These are phyloP conservation scores for Naganishia friedmannii DNA, from an alignment of 768 basidiomycete genomes.

Conservation along the genomic window DNA sequence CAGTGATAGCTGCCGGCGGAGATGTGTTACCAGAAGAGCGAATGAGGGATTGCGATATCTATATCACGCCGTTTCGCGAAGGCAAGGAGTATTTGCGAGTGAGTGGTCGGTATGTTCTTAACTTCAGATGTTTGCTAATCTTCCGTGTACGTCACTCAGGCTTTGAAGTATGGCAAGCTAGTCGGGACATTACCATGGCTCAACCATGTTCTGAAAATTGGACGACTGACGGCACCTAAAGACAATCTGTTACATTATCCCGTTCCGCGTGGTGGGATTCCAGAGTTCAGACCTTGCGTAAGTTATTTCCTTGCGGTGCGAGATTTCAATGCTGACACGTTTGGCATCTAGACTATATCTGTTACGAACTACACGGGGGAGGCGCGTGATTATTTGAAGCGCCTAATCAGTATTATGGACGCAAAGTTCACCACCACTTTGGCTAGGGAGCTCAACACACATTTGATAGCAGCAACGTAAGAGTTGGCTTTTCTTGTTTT, in stretches of 20 bases:
- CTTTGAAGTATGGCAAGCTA: slow-evolving; percentile 60
- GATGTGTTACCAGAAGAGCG: slow-evolving; percentile 51
- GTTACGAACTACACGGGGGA: slow-evolving; percentile 86
- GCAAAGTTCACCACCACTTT: slow-evolving; percentile 78
- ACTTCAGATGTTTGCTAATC: background rate
- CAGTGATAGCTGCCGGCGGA: slow-evolving; percentile 66
- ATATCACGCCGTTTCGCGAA: slow-evolving; percentile 67
- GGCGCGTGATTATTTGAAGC: slow-evolving; percentile 81
- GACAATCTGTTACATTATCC: slow-evolving; percentile 84
- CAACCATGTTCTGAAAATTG: slow-evolving; percentile 69
- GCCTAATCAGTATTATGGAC: slow-evolving; percentile 71
- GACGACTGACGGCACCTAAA: slow-evolving; percentile 62
- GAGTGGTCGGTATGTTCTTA: slow-evolving; percentile 32
- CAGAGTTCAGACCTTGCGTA: slow-evolving; percentile 64
- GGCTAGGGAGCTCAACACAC: slow-evolving; percentile 66
- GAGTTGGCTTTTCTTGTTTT: slow-evolving; percentile 49
- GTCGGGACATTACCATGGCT: slow-evolving; percentile 82
- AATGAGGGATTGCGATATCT: slow-evolving; percentile 59
- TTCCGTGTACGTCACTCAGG: slow-evolving; percentile 55
- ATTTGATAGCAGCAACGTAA: slow-evolving; percentile 79
- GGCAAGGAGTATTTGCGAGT: slow-evolving; percentile 72
- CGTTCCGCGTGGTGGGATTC: slow-evolving; percentile 62
- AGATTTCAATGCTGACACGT: background rate
- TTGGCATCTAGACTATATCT: slow-evolving; percentile 63
- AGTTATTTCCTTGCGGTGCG: slow-evolving; percentile 43